Evolutionary conservation across 2,329 filamentous ascomycete genomes (phyloP), one percentile per base, ranked within the genome.

Genomic region (Monilinia aucupariae): DNA sequence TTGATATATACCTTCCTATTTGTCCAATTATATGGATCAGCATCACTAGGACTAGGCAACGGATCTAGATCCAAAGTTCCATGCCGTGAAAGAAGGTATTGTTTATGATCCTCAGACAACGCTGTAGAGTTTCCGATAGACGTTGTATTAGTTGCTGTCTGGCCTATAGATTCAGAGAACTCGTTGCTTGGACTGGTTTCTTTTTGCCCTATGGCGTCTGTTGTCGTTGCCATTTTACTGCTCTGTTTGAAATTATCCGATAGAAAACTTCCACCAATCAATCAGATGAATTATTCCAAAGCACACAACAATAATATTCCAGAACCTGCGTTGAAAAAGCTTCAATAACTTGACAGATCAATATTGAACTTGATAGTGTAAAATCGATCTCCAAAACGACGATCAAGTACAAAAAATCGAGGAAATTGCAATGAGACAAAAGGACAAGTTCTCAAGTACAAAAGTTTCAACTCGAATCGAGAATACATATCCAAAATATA

Each of bases 21-120:
- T 3, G 79, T 76, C 80, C 80, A 83, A 66, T 84, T 83, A 68
- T 80, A 82, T 1, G 81, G 81, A 69, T 83, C 81, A 7, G 78
- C 79, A 7, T 49, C 55, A 4, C 55, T 59, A 6, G n/a, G 22
- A 37, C 55, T 47, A 13, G 64, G 64, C 20, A 65, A 9, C n/a
- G 64, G 64, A 61, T 65, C 64, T 41, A 65, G 12, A 37, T 65
- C 55, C 17, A 64, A 47, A 47, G 51, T 65, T 12, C 64, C 62
- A 64, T 65, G 64, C 52, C 56, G 62, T 20, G 30, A 15, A 20
- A 65, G 55, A 32, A 65, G 48, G 27, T 65, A 65, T n/a, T 65
- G 41, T 39, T n/a, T 55, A 43, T 65, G 62, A 22, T 60, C 61
- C 50, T 53, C 41, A 8, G 64, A 64, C 10, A 65, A 37, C 10